Conservation (phyloP, 2,329 filamentous ascomycete species). For the Talaromyces rugulosus region DNA sequence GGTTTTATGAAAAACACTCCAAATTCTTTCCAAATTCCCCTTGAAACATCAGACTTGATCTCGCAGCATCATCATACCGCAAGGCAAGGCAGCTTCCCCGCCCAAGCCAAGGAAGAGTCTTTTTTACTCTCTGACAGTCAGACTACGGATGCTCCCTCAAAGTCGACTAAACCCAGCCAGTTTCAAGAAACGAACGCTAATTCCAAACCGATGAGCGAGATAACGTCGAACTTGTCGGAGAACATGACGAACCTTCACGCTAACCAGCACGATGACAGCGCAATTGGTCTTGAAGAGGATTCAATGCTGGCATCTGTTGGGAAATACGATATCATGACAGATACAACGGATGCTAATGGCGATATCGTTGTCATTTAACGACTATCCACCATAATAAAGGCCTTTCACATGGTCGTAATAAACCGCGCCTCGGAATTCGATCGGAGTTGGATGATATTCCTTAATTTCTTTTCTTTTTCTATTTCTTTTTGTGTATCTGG, state of each 20-base stretch:
- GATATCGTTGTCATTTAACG: slow-evolving; percentile 43
- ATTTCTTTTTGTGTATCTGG: slow-evolving; percentile 7
- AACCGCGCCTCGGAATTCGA: background rate
- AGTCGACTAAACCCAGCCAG: background rate
- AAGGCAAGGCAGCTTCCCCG: slow-evolving; percentile 18
- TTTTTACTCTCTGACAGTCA: slow-evolving; percentile 11
- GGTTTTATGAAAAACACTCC: slow-evolving; percentile 68
- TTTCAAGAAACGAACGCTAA: background rate
- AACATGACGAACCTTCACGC: slow-evolving; percentile 29
- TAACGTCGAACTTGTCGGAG: slow-evolving; percentile 38
- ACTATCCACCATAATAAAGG: slow-evolving; percentile 1
- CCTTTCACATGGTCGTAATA: background rate
- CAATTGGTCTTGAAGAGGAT: slow-evolving; percentile 61
- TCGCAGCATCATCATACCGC: slow-evolving; percentile 15
- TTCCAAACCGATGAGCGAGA: background rate
- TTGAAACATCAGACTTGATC: slow-evolving; percentile 17
- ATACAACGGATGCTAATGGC: slow-evolving; percentile 42
- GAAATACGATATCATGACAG: slow-evolving; percentile 44
- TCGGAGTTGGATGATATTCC: slow-evolving; percentile 24
- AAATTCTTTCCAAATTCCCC: slow-evolving; percentile 26
- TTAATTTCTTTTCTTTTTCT: slow-evolving; percentile 15
- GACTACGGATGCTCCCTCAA: background rate
- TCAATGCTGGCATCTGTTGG: slow-evolving; percentile 38
- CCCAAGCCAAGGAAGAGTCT: slow-evolving; percentile 39
- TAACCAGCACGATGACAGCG: slow-evolving; percentile 62